A percentile compares a stretch with the other conserved stretches of the same genome.
Evolutionary conservation across 169 alveolate species (phyloP).

Genomic region (Cryptosporidium sp.): DNA sequence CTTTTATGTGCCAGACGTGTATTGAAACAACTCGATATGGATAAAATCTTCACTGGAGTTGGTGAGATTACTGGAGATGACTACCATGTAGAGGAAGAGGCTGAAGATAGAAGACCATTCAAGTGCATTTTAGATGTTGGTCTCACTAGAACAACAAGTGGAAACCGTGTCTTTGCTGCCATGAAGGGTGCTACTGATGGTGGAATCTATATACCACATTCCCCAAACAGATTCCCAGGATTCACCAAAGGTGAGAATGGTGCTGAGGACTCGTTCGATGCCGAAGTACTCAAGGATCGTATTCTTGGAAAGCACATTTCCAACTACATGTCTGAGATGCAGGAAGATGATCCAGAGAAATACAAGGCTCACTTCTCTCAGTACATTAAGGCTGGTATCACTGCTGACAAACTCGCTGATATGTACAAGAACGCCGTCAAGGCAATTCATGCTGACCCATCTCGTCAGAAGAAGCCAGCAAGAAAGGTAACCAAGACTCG

Average conservation of each 20-base stretch:
- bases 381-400: conserved; percentile 92
- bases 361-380: conserved; percentile 95
- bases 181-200: conserved; percentile 99
- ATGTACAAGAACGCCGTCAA: conserved; percentile 97
- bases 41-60: conserved; percentile 92
- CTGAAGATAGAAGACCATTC: conserved; percentile 97
- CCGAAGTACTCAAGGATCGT: conserved; percentile 97
- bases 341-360: conserved; percentile 96
- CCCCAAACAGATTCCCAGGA: conserved; percentile 99
- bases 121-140: conserved; percentile 99
- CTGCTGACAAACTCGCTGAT: conserved; percentile 94
- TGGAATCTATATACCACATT: conserved; percentile 99
- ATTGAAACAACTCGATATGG: conserved; percentile 93
- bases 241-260: conserved; percentile 90
- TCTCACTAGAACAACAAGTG: conserved; percentile 98
- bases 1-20: conserved; percentile 98
- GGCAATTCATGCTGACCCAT: conserved; percentile 94
- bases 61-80: conserved; percentile 95
- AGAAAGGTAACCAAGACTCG: conserved; percentile 84
- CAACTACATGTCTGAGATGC: conserved; percentile 94
- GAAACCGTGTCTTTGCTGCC: conserved; percentile 99
- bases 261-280: conserved; percentile 93
- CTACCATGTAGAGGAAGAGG: conserved; percentile 95
- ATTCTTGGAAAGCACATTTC: conserved; percentile 98
- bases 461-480: conserved; percentile 86